Conservation (phyloP, 208 protist species). For the Leptomonas seymouri region DNA sequence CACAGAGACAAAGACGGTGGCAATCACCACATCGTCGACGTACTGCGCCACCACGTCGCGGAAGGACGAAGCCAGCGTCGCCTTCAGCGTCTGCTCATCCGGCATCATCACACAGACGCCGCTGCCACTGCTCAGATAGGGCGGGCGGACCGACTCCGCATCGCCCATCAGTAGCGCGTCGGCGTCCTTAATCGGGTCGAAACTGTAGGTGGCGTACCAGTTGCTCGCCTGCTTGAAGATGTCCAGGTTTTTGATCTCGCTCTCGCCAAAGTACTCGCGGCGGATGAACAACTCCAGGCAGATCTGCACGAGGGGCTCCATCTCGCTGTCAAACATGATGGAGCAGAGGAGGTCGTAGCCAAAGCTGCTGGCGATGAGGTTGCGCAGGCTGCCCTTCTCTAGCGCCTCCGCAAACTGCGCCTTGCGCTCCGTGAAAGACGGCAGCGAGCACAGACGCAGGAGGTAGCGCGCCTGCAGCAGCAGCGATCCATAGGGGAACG, state of each 20-base stretch:
- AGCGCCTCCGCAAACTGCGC: conserved; percentile 56
- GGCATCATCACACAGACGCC: conserved; percentile 69
- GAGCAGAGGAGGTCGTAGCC: conserved; percentile 75
- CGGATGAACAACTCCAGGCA: conserved; percentile 81
- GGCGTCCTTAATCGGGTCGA: conserved; percentile 51
- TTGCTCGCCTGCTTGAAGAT: conserved; percentile 49
- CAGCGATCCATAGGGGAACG: conserved; percentile 60
- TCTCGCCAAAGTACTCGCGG: conserved; percentile 79
- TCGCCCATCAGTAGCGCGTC: conserved; percentile 31
- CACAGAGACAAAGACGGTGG: conserved; percentile 69
- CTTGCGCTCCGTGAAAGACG: conserved; percentile 81
- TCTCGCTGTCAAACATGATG: conserved; percentile 80
- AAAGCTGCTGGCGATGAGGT: conserved; percentile 65
- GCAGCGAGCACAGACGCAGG: conserved; percentile 67
- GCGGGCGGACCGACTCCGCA: conserved; percentile 1
- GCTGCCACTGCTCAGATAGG: conserved; percentile 19
- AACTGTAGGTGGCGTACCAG: conserved; percentile 73
- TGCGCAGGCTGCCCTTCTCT: conserved; percentile 49
- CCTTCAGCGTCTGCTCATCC: conserved; percentile 49
- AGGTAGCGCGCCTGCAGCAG: conserved; percentile 74
- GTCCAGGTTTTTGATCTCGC: conserved; percentile 61
- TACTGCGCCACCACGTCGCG: conserved; percentile 36
- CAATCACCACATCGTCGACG: conserved; percentile 36
- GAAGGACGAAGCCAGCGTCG: conserved; percentile 40
- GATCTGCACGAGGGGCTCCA: conserved; percentile 67